Percentiles rank a stretch among this genome's conserved stretches.
These are phyloP conservation scores for Aspergillus uvarum DNA, from an alignment of 2,329 filamentous ascomycete genomes.

Conservation along the genomic window DNA sequence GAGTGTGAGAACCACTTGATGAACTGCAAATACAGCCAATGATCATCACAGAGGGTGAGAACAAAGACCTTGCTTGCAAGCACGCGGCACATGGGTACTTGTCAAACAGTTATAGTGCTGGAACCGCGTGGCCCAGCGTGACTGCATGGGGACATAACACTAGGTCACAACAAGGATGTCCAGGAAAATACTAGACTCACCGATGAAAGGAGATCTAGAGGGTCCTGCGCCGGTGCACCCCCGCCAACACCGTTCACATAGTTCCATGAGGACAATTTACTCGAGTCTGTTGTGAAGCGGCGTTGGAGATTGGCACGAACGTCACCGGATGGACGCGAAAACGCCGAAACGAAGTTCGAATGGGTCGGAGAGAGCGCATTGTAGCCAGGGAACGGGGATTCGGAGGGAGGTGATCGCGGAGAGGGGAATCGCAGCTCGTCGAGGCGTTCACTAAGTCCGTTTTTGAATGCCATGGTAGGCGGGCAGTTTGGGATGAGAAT, in stretches of 20 bases:
- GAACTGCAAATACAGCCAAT: neutral
- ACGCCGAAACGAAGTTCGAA: slow-evolving; percentile 61
- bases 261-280: slow-evolving; percentile 74
- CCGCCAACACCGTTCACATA: slow-evolving; percentile 55
- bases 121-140: neutral
- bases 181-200: slow-evolving; percentile 42
- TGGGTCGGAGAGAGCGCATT: slow-evolving; percentile 70
- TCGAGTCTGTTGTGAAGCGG: slow-evolving; percentile 89
- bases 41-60: neutral
- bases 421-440: slow-evolving; percentile 77
- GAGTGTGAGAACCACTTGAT: neutral
- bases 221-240: slow-evolving; percentile 54
- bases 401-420: slow-evolving; percentile 75
- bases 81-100: neutral
- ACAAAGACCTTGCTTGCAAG: neutral
- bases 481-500: slow-evolving; percentile 21
- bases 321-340: slow-evolving; percentile 61
- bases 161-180: neutral
- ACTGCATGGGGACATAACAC: neutral
- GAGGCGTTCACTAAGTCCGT: slow-evolving; percentile 64
- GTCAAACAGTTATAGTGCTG: neutral
- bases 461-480: slow-evolving; percentile 63
- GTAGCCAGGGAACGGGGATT: slow-evolving; percentile 71
- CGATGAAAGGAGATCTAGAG: slow-evolving; percentile 54
- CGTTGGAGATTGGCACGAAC: slow-evolving; percentile 76